Evolutionary conservation across 192 early-diverging fungal genomes (phyloP).

Genomic region (Rhizoclosmatium sp.): DNA sequence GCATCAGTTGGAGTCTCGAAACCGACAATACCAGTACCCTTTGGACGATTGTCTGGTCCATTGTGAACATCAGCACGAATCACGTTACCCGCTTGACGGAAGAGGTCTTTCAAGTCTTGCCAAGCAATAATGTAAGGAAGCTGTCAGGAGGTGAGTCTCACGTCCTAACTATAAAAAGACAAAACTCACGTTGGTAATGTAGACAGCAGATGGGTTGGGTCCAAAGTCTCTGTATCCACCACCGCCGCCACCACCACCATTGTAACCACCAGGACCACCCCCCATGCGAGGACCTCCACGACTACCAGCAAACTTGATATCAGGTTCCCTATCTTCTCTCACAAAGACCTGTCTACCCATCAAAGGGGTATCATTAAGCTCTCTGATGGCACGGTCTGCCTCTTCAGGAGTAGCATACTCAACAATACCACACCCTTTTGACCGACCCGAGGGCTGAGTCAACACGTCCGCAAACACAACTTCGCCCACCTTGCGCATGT

Average conservation of each 20-base stretch:
- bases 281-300: not conserved
- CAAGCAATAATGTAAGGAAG: slow-evolving; percentile 79
- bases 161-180: not conserved
- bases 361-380: slow-evolving; percentile 69
- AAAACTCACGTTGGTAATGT: slow-evolving; percentile 20
- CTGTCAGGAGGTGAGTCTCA: slow-evolving; percentile 27
- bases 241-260: slow-evolving; percentile 8
- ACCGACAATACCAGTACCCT: slow-evolving; percentile 76
- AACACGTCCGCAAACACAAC: slow-evolving; percentile 82
- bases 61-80: slow-evolving; percentile 74
- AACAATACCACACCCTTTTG: slow-evolving; percentile 78
- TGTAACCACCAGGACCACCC: slow-evolving; percentile 26
- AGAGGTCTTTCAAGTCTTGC: slow-evolving; percentile 90
- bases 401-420: slow-evolving; percentile 81
- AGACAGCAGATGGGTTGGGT: slow-evolving; percentile 15
- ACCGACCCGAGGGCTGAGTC: slow-evolving; percentile 62
- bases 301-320: slow-evolving; percentile 45
- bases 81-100: slow-evolving; percentile 75
- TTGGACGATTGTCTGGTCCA: slow-evolving; percentile 69
- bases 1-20: slow-evolving; percentile 75
- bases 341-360: slow-evolving; percentile 81
- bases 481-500: slow-evolving; percentile 80
- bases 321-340: slow-evolving; percentile 76
- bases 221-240: not conserved
- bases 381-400: slow-evolving; percentile 75